phyloP scores from a whole-genome alignment of 768 basidiomycete species.

The Suillus decipiens region DNA sequence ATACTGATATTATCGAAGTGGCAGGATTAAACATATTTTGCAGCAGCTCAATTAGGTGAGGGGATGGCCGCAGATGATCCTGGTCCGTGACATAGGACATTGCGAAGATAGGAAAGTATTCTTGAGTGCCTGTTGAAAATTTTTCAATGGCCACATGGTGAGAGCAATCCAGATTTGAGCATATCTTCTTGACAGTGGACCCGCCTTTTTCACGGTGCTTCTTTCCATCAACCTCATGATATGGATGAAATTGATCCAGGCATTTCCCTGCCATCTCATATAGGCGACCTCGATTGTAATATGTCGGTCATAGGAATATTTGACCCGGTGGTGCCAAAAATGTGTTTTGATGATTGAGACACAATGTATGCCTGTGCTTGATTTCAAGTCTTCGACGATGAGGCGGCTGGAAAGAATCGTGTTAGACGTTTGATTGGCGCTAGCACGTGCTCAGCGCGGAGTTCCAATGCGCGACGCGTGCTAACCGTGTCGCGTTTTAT shows the following conservation, averaged over 20 bases:
- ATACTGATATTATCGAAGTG: background rate
- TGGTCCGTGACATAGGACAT: background rate
- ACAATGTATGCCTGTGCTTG: no score
- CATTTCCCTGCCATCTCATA: background rate
- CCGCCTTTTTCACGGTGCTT: background rate
- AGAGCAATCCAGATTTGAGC: background rate
- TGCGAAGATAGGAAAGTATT: background rate
- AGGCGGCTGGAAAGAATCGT: background rate
- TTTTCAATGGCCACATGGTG: background rate
- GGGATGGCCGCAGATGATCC: background rate
- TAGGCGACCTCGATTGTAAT: background rate
- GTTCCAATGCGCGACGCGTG: slow-evolving; percentile 3
- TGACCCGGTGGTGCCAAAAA: background rate
- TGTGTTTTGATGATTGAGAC: background rate
- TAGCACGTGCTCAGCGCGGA: background rate
- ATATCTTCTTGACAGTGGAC: background rate
- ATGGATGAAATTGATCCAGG: background rate
- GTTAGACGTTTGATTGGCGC: background rate
- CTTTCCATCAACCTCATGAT: background rate
- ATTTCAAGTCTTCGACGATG: background rate
- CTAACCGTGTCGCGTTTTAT: slow-evolving; percentile 6
- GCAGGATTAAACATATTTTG: background rate
- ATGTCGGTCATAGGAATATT: background rate
- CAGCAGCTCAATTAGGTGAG: background rate
- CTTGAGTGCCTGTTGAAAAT: background rate